Conservation (phyloP, 148 eudicot genomes). For the Rhododendron kiyosumense region DNA sequence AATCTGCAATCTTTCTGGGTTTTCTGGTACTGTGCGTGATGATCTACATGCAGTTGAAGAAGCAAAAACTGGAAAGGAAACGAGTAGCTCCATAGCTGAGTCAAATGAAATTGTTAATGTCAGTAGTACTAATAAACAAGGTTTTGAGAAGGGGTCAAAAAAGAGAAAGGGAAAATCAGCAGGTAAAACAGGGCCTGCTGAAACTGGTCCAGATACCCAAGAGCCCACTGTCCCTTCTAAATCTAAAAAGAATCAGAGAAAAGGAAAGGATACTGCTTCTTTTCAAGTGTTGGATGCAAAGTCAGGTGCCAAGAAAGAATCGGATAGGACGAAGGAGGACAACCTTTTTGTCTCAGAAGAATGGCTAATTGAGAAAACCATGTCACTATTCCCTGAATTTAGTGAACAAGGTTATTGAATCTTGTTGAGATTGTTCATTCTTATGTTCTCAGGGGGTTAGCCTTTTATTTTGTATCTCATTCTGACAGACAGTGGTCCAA, state of each 20-base stretch:
- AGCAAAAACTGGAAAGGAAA: slow-evolving; percentile 42
- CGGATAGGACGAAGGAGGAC: slow-evolving; percentile 40
- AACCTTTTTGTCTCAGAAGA: slow-evolving; percentile 54
- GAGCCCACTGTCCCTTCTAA: slow-evolving; percentile 48
- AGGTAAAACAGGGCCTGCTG: slow-evolving; percentile 44
- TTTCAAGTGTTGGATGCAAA: slow-evolving; percentile 52
- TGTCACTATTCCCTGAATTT: slow-evolving; percentile 67
- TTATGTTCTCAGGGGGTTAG: background rate
- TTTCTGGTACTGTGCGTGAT: slow-evolving; percentile 24
- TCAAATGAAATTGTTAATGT: slow-evolving; percentile 43
- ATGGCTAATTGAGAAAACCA: slow-evolving; percentile 57
- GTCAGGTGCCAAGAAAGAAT: slow-evolving; percentile 36
- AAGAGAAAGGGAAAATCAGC: slow-evolving; percentile 83
- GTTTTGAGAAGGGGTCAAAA: slow-evolving; percentile 64
- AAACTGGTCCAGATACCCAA: slow-evolving; percentile 52
- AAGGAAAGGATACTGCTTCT: slow-evolving; percentile 59
- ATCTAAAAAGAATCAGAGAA: slow-evolving; percentile 81
- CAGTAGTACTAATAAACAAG: slow-evolving; percentile 41
- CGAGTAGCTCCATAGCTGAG: slow-evolving; percentile 43
- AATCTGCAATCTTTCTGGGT: slow-evolving; percentile 32
- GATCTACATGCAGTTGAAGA: slow-evolving; percentile 38
- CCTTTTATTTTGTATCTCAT: slow-evolving; percentile 5
- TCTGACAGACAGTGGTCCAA: slow-evolving; percentile 16
- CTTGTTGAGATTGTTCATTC: background rate
- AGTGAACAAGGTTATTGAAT: slow-evolving; percentile 75